Evolutionary conservation across 2,329 filamentous ascomycete species (phyloP), one percentile per base, ranked within the genome.

Genomic region (Cordyceps cateniannulata): DNA sequence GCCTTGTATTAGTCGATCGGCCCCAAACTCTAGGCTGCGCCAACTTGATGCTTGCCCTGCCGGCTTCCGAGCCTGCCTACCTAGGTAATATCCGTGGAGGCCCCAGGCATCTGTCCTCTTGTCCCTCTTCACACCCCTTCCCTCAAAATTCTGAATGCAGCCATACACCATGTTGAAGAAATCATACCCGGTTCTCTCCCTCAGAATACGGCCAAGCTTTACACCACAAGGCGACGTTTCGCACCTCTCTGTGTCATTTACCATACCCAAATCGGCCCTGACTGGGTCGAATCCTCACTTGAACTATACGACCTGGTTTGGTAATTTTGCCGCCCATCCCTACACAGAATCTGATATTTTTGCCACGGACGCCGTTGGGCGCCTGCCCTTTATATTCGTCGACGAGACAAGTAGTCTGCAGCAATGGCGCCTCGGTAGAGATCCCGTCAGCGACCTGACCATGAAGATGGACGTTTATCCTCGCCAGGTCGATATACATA

Each of bases 401-500:
- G 58, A 63, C 5, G 62, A 61, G 42, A 62, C 58, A 3, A 61
- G 62, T 44, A 52, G 38, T 5, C 44, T 54, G 35, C 63, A 65
- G 25, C 61, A 65, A 47, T 65, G 64, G 63, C 51, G 40, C 16
- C 59, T 63, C 20, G 55, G 50, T 7, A 27, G 64, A 35, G 52
- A 63, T 32, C 55, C 61, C 1, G 42, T 42, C 24, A 63, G 64
- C 59, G 63, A 63, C n/a, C 24, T 65, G 42, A 57, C 44, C 12
- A 44, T 65, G 12, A 35, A 53, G 25, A 61, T 63, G 55, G 40
- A 63, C 9, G 64, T 65, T n/a, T 62, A 57, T 18, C 63, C 64
- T 7, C 63, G 63, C 20, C 48, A 62, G 12, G 61, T 63, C 42
- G 61, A 63, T 10, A 24, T 53, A 5, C 56, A 35, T 7, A 62